Evolutionary conservation across 169 alveolate species (phyloP).

Genomic region (Babesia caballi): DNA sequence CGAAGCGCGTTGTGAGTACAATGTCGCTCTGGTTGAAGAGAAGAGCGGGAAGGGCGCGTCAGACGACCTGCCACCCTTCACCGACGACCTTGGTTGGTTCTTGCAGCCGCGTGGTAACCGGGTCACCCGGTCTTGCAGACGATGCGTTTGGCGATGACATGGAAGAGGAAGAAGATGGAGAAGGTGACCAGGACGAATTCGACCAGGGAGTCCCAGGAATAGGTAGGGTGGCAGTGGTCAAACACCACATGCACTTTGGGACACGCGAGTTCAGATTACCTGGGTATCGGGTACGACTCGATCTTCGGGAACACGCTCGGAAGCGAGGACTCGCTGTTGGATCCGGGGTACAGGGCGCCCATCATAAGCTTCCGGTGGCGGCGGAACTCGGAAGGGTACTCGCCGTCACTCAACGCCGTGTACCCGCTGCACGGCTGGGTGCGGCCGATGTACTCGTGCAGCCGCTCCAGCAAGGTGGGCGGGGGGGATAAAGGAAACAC

Average conservation of each 20-base stretch:
- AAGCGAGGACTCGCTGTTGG: slow-evolving; percentile 47
- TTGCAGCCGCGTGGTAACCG: too few relatives aligned
- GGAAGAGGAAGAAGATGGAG: slow-evolving; percentile 21
- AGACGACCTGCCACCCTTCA: too few relatives aligned
- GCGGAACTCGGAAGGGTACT: slow-evolving; percentile 52
- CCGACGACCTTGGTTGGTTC: too few relatives aligned
- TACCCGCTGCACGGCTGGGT: slow-evolving; percentile 69
- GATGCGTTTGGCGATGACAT: slow-evolving; percentile 20
- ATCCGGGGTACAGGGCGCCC: slow-evolving; percentile 69
- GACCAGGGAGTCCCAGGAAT: slow-evolving; percentile 59
- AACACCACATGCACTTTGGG: not conserved
- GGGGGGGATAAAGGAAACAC: not conserved
- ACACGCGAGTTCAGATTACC: slow-evolving; percentile 55
- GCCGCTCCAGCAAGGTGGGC: slow-evolving; percentile 49
- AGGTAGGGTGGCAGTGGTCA: too few relatives aligned
- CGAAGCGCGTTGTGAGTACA: not conserved
- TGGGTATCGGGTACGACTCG: slow-evolving; percentile 67
- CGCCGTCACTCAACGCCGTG: slow-evolving; percentile 57
- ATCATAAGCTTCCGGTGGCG: slow-evolving; percentile 59
- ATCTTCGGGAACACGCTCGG: slow-evolving; percentile 57
- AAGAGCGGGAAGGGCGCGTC: too few relatives aligned
- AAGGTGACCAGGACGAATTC: slow-evolving; percentile 6
- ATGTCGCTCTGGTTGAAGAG: too few relatives aligned
- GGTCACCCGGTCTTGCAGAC: too few relatives aligned
- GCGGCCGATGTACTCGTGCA: slow-evolving; percentile 63